Evolutionary conservation across 441 rosid species (phyloP), one percentile per base, ranked within the genome.

Genomic region (Erodium trifolium): DNA sequence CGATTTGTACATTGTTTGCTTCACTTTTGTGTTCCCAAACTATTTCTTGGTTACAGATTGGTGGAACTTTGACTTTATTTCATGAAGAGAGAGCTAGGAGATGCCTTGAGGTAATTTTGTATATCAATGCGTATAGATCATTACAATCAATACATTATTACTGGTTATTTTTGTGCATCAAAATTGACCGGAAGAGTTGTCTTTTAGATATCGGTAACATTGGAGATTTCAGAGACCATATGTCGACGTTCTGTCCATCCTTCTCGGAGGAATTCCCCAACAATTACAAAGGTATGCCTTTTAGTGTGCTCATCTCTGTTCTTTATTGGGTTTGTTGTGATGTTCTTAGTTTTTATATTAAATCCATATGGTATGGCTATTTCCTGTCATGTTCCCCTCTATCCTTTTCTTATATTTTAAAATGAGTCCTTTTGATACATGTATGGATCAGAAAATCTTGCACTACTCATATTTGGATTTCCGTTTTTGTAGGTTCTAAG

Each of bases 11-110:
- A 57, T 41, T 57, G 7, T 57, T 57, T 17, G 63, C 18, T 14
- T 57, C 29, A 57, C 63, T 8, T 8, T 57, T 13, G 11, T 55
- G 4, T 55, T 55, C 6, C 23, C 13, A 23, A 17, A 55, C 62
- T 16, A 67, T 74, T 19, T 79, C 63, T 49, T 29, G 37, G 16
- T 76, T 71, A 60, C 85, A 93, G 99, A 93, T 93, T 47, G 99
- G 99, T 67, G 96, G 97, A 70, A 93, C 99, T 76, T 89, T 93
- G 66, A 91, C 92, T 3, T 89, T 93, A 81, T 91, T 93, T 75
- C 96, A 87, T 62, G 96, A 88, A 79, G 89, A 79, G 78, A 87
- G 95, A 75, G 80, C 86, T 23, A 84, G 88, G 78, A 86, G 97
- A 82, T 92, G 96, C 85, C 93, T 93, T 34, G 97, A 93, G 95